phyloP scores from a whole-genome alignment of 164 flowering plant species.

The Piper longum region DNA sequence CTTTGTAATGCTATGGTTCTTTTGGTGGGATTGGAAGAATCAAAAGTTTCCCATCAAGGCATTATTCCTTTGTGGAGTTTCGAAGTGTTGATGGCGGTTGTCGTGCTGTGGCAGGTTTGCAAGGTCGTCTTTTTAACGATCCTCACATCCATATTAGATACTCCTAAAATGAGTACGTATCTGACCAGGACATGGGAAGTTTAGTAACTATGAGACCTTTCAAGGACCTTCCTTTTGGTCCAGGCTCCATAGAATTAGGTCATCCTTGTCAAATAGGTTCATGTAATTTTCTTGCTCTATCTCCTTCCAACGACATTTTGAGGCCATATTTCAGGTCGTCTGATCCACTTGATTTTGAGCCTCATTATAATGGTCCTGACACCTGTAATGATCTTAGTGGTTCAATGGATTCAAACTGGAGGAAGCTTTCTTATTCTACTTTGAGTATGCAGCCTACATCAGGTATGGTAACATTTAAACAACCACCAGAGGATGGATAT shows the following conservation, averaged over 20 bases:
- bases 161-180: no score
- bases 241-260: constrained; percentile 37
- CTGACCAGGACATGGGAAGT: no score
- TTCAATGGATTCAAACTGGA: constrained; percentile 37
- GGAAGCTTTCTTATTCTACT: constrained; percentile 54
- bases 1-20: no score
- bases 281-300: constrained; percentile 23
- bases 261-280: constrained; percentile 24
- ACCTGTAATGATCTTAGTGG: constrained; percentile 27
- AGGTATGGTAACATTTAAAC: constrained; percentile 20
- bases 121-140: no score
- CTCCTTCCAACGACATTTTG: constrained; percentile 23
- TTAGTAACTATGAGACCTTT: no score
- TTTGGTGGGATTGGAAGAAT: no score
- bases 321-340: constrained; percentile 50
- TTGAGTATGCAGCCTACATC: constrained; percentile 34
- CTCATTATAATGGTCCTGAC: constrained; percentile 29
- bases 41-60: no score
- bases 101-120: no score
- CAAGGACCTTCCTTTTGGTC: no score
- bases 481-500: constrained; percentile 55
- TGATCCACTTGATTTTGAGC: constrained; percentile 44
- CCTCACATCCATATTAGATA: no score
- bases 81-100: no score
- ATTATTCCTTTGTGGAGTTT: no score